Percentiles rank a stretch among this genome's conserved stretches.
Conservation (phyloP, 345 rosid genomes). For the Boechera divaricarpa region DNA sequence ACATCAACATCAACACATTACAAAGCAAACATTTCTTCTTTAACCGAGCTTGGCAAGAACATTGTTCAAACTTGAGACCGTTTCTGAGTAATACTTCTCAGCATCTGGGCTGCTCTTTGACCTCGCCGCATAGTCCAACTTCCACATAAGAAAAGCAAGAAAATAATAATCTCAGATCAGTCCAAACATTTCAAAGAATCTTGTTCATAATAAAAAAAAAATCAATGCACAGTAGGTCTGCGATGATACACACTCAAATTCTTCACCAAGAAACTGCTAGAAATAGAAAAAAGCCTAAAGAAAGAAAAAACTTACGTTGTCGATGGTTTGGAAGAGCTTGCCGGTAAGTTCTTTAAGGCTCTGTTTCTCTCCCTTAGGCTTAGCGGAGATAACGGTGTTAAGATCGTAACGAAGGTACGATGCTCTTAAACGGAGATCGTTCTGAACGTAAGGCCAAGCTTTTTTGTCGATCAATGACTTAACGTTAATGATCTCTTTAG, state of each 20-base stretch:
- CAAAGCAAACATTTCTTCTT: slow-evolving; percentile 29
- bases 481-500: slow-evolving; percentile 80
- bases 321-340: slow-evolving; percentile 79
- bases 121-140: slow-evolving; percentile 96
- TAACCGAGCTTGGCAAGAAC: slow-evolving; percentile 92
- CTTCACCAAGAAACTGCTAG: slow-evolving; percentile 4
- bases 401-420: slow-evolving; percentile 84
- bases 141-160: slow-evolving; percentile 24
- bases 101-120: slow-evolving; percentile 85
- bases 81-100: slow-evolving; percentile 87
- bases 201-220: too few species aligned
- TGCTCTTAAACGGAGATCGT: slow-evolving; percentile 83
- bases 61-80: slow-evolving; percentile 75
- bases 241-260: background rate
- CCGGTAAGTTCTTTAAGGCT: slow-evolving; percentile 72
- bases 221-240: background rate
- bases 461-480: slow-evolving; percentile 84
- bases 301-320: slow-evolving; percentile 51
- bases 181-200: slow-evolving; percentile 4
- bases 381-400: slow-evolving; percentile 79
- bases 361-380: slow-evolving; percentile 77
- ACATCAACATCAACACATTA: slow-evolving; percentile 26
- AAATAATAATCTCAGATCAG: slow-evolving; percentile 25
- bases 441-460: slow-evolving; percentile 92
- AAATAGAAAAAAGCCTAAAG: background rate